Evolutionary conservation across 139 green algal species (phyloP), one percentile per base, ranked within the genome.

Genomic region (Coelastrella sp.): DNA sequence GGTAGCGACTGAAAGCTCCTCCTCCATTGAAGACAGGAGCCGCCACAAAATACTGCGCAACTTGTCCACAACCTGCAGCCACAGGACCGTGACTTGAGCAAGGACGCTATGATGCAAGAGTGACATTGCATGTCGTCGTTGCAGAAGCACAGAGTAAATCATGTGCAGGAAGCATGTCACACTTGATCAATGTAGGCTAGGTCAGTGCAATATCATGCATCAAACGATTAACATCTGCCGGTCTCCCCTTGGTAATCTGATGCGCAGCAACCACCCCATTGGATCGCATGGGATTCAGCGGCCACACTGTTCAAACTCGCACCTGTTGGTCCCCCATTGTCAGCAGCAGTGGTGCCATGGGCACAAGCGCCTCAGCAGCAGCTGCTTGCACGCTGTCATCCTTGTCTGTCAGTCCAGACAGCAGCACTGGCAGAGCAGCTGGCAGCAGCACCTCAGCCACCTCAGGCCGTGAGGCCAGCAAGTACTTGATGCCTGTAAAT

Each of bases 311-410:
- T n/a, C n/a, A n/a, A n/a, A n/a, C n/a, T n/a, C n/a, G n/a, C 75
- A 84, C 86, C 86, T 85, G 19, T n/a, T 85, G 74, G n/a, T 85
- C 75, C 56, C 23, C 61, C 84, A 90, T 74, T 7, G 61, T 17
- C 47, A 85, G 47, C 77, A 99, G 92, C 57, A 83, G 58, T 3
- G 61, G 64, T 8, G 96, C 96, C 58, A 96, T 91, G 0, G 98
- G 97, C 84, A 98, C 91, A 65, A 99, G 92, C 20, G 97, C 97
- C 47, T 99, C 97, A 10, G 98, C 98, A 7, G 97, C 97, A 65
- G 98, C 97, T 13, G 97, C 96, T n/a, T 96, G 93, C 83, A 99
- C 97, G 90, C 99, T 98, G 90, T 99, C 98, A 71, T 98, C 96
- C 3, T 32, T 73, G 92, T 99, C 98, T 68, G 94, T 64, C 65